Conservation (phyloP, 2,329 filamentous ascomycete genomes). For the Trichoderma sp. region DNA sequence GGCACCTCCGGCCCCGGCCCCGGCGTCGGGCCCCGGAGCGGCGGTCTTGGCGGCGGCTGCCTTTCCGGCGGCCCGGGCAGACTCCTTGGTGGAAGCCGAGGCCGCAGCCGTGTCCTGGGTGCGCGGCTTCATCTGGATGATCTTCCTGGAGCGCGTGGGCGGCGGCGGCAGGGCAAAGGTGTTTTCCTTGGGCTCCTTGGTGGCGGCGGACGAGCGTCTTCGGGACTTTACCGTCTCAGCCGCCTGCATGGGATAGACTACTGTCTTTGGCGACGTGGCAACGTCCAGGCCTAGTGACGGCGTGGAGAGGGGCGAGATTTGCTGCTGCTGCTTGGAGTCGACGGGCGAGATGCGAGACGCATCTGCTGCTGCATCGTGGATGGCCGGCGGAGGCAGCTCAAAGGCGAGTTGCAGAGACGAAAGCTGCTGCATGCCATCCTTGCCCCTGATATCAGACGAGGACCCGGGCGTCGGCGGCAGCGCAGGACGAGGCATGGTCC, state of each 20-base stretch:
- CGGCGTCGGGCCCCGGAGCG: constrained; percentile 20
- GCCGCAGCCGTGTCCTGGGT: constrained; percentile 40
- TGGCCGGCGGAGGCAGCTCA: constrained; percentile 74
- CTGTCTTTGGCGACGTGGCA: constrained; percentile 30
- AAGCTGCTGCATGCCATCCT: constrained; percentile 65
- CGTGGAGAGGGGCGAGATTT: constrained; percentile 32
- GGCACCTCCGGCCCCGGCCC: constrained; percentile 28
- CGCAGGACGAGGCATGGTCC: constrained; percentile 36
- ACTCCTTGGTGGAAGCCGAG: constrained; percentile 29
- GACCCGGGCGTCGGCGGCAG: constrained; percentile 74
- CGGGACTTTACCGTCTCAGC: constrained; percentile 56
- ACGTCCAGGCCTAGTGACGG: constrained; percentile 21
- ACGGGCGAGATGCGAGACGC: constrained; percentile 32
- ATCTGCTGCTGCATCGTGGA: constrained; percentile 46
- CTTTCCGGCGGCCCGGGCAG: constrained; percentile 29
- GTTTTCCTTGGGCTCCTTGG: constrained; percentile 51
- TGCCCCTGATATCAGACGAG: constrained; percentile 75
- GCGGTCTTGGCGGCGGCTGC: constrained; percentile 27
- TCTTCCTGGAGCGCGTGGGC: constrained; percentile 88
- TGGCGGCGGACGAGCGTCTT: constrained; percentile 51
- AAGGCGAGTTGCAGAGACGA: constrained; percentile 67
- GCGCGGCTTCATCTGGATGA: constrained; percentile 93
- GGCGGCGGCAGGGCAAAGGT: constrained; percentile 85
- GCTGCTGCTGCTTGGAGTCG: constrained; percentile 28
- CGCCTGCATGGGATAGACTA: constrained; percentile 48